Base-by-base conservation (phyloP, 306 rosid species). In the Dicorynia guianensis region DNA sequence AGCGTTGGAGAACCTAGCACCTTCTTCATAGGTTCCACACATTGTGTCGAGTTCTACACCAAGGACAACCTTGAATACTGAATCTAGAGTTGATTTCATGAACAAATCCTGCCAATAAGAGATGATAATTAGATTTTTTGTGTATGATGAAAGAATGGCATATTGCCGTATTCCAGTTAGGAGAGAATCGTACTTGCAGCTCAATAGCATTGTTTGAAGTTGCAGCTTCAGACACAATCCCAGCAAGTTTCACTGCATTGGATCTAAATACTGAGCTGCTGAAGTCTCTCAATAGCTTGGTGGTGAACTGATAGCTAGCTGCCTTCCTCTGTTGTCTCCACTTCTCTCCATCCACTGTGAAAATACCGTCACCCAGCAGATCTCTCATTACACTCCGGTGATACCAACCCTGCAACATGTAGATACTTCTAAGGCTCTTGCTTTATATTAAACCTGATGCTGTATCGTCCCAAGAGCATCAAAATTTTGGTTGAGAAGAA, bases 361-460 rank as follows among this genome's bases (percentile, higher is more conserved):
- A 86, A 79, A 88, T 86, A 9, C 88, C 90, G 60, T 85, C 87
- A 40, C 93, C 93, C 9, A 88, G 84, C 55, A 88, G 90, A 70
- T 86, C 90, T 75, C 30, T 84, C 36, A 88, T 79, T 53, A 75
- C 62, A 53, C 46, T 78, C 68, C 79, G 68, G 63, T 83, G 84
- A 53, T 82, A 49, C 69, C 33, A 54, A 15, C 89, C 89, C 87
- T 83, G 75, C 54, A 25, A 25, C 30, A 2, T 25, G 30, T 25
- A 2, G 30, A 25, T 1, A 25, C 30, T 25, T 25, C 2, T 25
- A 25, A 25, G 30, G 30, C 1, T 25, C 30, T 25, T 25, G 30
- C 30, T 25, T 25, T 25, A 25, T 25, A 2, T 25, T 25, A 25
- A 25, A 25, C 30, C 30, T 1, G 30, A 25, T 25, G 30, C 30